Conservation (phyloP, 164 flowering plant species). For the Dillenia suffruticosa region DNA sequence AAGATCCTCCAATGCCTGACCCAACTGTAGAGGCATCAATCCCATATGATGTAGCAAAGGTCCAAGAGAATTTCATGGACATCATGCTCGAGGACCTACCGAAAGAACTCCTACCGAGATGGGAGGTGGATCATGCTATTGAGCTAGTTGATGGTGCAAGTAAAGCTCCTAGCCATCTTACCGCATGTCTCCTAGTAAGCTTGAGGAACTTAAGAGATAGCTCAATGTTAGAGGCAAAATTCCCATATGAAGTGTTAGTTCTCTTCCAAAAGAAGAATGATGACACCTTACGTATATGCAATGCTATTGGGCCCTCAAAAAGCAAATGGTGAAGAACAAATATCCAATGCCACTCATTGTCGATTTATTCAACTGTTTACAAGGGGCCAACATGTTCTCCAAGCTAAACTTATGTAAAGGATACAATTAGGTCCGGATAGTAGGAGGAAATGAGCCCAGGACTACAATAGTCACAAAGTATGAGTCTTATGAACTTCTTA, state of each 20-base stretch:
- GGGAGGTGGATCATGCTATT: conserved; percentile 1
- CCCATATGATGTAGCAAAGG: too few relatives aligned
- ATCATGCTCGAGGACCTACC: conserved; percentile 1
- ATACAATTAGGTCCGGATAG: conserved; percentile 1
- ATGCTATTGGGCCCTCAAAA: too few relatives aligned
- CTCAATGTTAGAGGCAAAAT: conserved; percentile 3
- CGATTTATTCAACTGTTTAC: not conserved
- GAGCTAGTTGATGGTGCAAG: conserved; percentile 1
- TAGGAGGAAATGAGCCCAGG: not conserved
- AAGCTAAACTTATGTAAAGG: not conserved
- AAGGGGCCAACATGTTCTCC: not conserved
- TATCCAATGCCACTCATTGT: not conserved
- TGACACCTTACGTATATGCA: too few relatives aligned
- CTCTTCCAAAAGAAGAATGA: too few relatives aligned
- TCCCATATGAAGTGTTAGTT: not conserved
- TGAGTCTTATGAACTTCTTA: too few relatives aligned
- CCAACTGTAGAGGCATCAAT: too few relatives aligned
- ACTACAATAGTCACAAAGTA: too few relatives aligned
- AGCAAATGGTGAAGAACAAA: not conserved
- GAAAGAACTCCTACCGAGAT: not conserved
- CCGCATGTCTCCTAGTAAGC: not conserved
- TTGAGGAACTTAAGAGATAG: not conserved
- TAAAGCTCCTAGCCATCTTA: not conserved
- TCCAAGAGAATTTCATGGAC: not conserved
- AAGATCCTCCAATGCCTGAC: too few relatives aligned